Conservation (phyloP, 2,329 filamentous ascomycete genomes). For the Cadophora malorum region DNA sequence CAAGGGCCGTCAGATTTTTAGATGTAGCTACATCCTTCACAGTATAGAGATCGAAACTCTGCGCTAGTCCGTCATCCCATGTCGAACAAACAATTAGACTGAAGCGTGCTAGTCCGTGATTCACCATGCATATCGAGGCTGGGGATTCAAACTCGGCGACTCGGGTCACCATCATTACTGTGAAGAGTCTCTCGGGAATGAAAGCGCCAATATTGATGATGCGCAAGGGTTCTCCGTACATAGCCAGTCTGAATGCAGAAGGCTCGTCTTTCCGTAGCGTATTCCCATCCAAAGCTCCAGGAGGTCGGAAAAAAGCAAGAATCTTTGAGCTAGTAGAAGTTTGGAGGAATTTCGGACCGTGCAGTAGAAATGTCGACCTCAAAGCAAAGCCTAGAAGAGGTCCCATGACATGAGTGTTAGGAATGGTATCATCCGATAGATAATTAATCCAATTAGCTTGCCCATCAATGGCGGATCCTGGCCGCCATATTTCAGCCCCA, state of each 20-base stretch:
- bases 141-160: neutral
- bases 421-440: neutral
- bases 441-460: neutral
- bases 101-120: neutral
- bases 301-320: neutral
- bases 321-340: neutral
- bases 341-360: neutral
- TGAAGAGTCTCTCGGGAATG: neutral
- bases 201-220: neutral
- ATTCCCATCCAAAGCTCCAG: neutral
- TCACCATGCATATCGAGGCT: neutral
- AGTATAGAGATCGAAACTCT: conserved; percentile 4
- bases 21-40: neutral
- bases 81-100: neutral
- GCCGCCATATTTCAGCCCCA: neutral
- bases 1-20: neutral
- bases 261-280: neutral
- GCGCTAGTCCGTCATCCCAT: neutral
- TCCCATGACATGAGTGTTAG: conserved; percentile 6
- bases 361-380: neutral
- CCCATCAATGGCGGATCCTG: neutral
- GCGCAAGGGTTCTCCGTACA: neutral
- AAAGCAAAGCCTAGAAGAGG: neutral
- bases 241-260: neutral
- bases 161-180: neutral